Conservation (phyloP, 2,329 filamentous ascomycete species). For the Bisporella sp. region DNA sequence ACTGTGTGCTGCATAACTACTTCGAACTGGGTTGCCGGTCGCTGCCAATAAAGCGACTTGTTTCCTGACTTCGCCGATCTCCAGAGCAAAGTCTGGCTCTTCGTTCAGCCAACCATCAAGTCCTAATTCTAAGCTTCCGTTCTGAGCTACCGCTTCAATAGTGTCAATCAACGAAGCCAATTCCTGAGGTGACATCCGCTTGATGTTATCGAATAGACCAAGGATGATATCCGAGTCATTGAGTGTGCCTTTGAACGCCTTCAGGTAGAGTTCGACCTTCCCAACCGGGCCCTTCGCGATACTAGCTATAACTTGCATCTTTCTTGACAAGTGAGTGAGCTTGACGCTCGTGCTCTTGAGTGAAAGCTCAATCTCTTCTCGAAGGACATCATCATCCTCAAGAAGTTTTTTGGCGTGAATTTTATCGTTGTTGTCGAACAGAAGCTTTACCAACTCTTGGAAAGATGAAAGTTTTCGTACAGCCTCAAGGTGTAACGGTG, state of each 20-base stretch:
- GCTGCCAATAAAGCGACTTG: slow-evolving; percentile 41
- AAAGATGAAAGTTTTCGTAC: slow-evolving; percentile 66
- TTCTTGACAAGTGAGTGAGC: slow-evolving; percentile 38
- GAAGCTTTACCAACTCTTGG: slow-evolving; percentile 33
- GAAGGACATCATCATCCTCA: slow-evolving; percentile 50
- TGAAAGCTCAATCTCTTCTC: slow-evolving; percentile 32
- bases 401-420: slow-evolving; percentile 46
- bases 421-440: slow-evolving; percentile 42
- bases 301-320: slow-evolving; percentile 38
- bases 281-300: slow-evolving; percentile 9
- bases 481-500: slow-evolving; percentile 58
- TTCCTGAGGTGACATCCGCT: slow-evolving; percentile 50
- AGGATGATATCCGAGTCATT: slow-evolving; percentile 48
- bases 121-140: slow-evolving; percentile 17
- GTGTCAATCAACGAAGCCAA: slow-evolving; percentile 35
- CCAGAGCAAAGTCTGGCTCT: slow-evolving; percentile 14
- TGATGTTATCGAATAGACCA: slow-evolving; percentile 37
- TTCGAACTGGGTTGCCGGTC: slow-evolving; percentile 51
- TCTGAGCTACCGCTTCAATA: slow-evolving; percentile 28
- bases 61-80: slow-evolving; percentile 29
- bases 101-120: slow-evolving; percentile 24
- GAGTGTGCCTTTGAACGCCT: slow-evolving; percentile 47
- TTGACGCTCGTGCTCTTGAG: slow-evolving; percentile 31
- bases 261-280: slow-evolving; percentile 48
- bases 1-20: slow-evolving; percentile 66